Evolutionary conservation across 2,329 filamentous ascomycete species (phyloP).

Genomic region (Penicillium sp.): DNA sequence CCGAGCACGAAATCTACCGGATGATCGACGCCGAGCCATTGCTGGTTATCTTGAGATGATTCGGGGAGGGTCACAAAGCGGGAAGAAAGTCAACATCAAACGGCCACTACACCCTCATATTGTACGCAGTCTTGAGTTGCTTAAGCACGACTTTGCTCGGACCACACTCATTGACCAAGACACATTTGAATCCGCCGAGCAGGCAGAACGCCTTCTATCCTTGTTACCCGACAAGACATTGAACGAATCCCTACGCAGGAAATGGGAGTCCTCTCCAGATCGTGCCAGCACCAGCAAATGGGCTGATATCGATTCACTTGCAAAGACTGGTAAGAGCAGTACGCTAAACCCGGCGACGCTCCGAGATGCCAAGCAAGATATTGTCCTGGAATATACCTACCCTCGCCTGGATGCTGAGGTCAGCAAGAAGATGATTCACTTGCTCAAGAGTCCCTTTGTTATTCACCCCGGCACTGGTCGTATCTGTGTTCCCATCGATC

Average conservation of each 20-base stretch:
- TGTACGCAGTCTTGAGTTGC: constrained; percentile 76
- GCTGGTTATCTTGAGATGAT: constrained; percentile 88
- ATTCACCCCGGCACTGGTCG: constrained; percentile 92
- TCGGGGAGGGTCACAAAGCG: constrained; percentile 79
- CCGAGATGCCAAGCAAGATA: constrained; percentile 88
- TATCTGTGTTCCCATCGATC: constrained; percentile 93
- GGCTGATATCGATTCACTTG: constrained; percentile 87
- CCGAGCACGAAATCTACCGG: constrained; percentile 78
- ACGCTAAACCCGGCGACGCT: constrained; percentile 71
- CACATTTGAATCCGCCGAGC: constrained; percentile 71
- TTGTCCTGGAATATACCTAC: constrained; percentile 96
- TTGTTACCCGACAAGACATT: constrained; percentile 79
- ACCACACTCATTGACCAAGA: constrained; percentile 84
- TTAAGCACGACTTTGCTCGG: constrained; percentile 79
- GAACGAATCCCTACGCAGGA: constrained; percentile 76
- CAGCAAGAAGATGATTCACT: constrained; percentile 95
- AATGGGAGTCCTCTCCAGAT: constrained; percentile 83
- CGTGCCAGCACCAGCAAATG: constrained; percentile 80
- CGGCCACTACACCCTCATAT: constrained; percentile 89
- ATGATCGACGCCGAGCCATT: constrained; percentile 79
- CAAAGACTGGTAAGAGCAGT: constrained; percentile 71
- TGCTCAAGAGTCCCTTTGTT: constrained; percentile 95
- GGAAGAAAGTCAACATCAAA: constrained; percentile 81
- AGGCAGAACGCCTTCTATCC: constrained; percentile 74
- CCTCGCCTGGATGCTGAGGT: constrained; percentile 95